phyloP scores from a whole-genome alignment of 2,329 filamentous ascomycete species.

The Metarhizium sp. region DNA sequence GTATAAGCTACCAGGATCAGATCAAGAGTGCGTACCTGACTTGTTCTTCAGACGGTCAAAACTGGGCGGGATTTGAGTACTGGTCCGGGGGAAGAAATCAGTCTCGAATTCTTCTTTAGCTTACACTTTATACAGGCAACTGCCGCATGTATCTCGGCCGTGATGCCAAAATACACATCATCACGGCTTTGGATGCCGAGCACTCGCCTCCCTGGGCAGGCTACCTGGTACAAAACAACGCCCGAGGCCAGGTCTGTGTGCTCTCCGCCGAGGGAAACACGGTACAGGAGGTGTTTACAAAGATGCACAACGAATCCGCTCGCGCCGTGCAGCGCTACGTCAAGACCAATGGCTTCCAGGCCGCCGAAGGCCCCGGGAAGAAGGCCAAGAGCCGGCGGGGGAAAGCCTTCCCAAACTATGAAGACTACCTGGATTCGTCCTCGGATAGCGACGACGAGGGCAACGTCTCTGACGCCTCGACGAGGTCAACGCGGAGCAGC shows the following conservation, averaged over 20 bases:
- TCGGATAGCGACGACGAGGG: not conserved
- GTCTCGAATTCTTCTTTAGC: no score
- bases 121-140: constrained; percentile 14
- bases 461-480: not conserved
- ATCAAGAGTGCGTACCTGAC: not conserved
- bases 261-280: constrained; percentile 10
- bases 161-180: constrained; percentile 14
- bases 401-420: no score
- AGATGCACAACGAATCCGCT: constrained; percentile 29
- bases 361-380: constrained; percentile 5
- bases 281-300: constrained; percentile 23
- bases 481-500: not conserved
- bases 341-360: constrained; percentile 23
- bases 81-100: no score
- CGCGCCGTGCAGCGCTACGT: constrained; percentile 23
- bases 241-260: constrained; percentile 16
- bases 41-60: no score
- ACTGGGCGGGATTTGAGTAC: no score
- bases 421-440: not conserved
- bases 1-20: not conserved
- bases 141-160: constrained; percentile 16
- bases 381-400: not conserved
- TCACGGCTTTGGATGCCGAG: constrained; percentile 14
- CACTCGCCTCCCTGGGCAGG: constrained; percentile 13
- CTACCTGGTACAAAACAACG: constrained; percentile 16